Percentiles rank a stretch among this genome's conserved stretches.
phyloP scores from a whole-genome alignment of 768 basidiomycete genomes.

The Melanogaster broomeanus region DNA sequence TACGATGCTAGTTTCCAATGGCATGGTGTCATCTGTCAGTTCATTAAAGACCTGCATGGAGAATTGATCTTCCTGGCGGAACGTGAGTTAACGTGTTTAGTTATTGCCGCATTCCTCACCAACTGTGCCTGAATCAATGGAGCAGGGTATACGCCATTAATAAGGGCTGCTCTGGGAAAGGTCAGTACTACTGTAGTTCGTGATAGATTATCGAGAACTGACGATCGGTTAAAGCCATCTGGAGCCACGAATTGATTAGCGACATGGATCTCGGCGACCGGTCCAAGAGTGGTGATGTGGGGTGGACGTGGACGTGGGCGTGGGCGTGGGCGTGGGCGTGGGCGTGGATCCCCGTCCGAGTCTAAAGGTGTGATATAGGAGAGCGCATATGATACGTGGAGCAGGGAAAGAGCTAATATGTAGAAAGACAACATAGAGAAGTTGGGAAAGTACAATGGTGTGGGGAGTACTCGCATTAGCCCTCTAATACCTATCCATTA shows the following conservation, averaged over 20 bases:
- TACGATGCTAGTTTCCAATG: slow-evolving; percentile 45
- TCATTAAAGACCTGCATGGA: slow-evolving; percentile 44
- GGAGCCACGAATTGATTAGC: slow-evolving; percentile 43
- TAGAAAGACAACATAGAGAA: slow-evolving; percentile 4
- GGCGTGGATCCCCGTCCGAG: neutral
- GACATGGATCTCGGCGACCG: slow-evolving; percentile 31
- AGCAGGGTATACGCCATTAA: slow-evolving; percentile 46
- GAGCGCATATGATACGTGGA: slow-evolving; percentile 5
- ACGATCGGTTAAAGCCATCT: slow-evolving; percentile 49
- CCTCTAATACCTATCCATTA: too few relatives aligned
- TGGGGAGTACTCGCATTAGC: too few relatives aligned
- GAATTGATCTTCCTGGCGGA: slow-evolving; percentile 38
- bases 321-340: too few relatives aligned
- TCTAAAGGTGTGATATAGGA: neutral
- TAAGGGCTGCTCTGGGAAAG: slow-evolving; percentile 41
- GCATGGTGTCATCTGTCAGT: slow-evolving; percentile 48
- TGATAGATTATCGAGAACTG: neutral
- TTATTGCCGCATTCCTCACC: slow-evolving; percentile 3
- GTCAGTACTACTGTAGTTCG: neutral
- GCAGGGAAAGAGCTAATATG: slow-evolving; percentile 9
- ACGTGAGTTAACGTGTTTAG: neutral
- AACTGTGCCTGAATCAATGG: slow-evolving; percentile 46
- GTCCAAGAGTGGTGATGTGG: too few relatives aligned
- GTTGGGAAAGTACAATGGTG: neutral
- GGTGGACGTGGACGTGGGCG: too few relatives aligned